phyloP scores from a whole-genome alignment of 768 basidiomycete species.

The Dacryopinax spathularia region DNA sequence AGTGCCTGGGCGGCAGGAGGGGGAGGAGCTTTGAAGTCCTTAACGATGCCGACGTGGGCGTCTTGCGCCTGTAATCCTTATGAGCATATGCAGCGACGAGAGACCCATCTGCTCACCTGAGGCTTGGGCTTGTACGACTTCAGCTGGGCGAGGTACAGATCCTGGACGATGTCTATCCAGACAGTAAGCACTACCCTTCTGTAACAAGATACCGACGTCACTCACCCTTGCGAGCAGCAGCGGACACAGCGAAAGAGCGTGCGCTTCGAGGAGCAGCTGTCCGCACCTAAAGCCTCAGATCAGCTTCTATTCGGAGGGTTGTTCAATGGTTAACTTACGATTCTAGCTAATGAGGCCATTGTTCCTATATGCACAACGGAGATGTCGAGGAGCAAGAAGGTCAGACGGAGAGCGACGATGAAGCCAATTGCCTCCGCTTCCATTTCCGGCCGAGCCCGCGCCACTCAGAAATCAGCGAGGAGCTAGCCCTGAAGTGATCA shows the following conservation, averaged over 20 bases:
- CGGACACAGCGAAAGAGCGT: constrained; percentile 24
- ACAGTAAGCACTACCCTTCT: background rate
- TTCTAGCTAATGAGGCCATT: background rate
- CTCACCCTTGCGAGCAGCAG: constrained; percentile 26
- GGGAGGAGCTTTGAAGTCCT: constrained; percentile 60
- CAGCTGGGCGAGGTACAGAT: constrained; percentile 79
- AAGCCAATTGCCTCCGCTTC: background rate
- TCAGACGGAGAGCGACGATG: background rate
- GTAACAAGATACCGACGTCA: background rate
- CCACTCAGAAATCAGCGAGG: background rate
- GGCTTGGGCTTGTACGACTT: constrained; percentile 74
- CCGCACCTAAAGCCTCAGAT: constrained; percentile 6
- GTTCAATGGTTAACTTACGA: background rate
- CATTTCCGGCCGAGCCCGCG: background rate
- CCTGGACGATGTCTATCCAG: constrained; percentile 73
- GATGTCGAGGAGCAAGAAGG: background rate
- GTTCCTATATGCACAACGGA: too few species aligned
- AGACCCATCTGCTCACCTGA: constrained; percentile 35
- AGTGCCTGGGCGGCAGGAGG: constrained; percentile 61
- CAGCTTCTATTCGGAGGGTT: background rate
- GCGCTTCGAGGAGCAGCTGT: constrained; percentile 16
- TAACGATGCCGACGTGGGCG: constrained; percentile 78
- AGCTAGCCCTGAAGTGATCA: background rate
- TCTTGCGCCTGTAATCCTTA: constrained; percentile 53
- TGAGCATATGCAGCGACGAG: too few species aligned